Percentiles rank a stretch among this genome's conserved stretches.
phyloP scores from a whole-genome alignment of 2,329 filamentous ascomycete genomes.

The Colletotrichum spinosum region DNA sequence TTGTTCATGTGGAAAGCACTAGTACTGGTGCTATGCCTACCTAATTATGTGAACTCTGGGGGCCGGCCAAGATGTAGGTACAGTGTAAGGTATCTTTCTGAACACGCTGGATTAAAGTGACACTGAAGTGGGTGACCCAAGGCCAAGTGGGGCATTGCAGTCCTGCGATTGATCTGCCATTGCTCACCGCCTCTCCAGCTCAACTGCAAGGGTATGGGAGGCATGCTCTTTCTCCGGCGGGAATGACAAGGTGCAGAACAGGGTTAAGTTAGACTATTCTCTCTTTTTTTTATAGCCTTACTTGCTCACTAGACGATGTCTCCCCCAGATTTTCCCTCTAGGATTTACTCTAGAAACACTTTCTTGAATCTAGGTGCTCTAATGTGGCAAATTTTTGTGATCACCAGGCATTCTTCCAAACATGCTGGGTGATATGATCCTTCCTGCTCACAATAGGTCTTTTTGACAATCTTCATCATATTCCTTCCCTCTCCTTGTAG shows the following conservation, averaged over 20 bases:
- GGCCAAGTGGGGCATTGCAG: conserved; percentile 10
- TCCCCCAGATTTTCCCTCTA: background rate
- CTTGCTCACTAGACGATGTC: background rate
- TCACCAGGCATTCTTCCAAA: too few species aligned
- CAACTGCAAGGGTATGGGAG: conserved; percentile 24
- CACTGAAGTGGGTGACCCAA: conserved; percentile 7
- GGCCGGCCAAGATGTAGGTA: background rate
- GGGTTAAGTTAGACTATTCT: conserved; percentile 5
- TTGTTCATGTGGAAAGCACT: too few species aligned
- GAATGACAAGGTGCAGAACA: background rate
- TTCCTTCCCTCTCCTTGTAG: too few species aligned
- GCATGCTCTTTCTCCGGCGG: conserved; percentile 7
- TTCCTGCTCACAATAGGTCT: too few species aligned
- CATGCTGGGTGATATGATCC: too few species aligned
- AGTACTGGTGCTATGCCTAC: too few species aligned
- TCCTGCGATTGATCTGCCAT: conserved; percentile 1
- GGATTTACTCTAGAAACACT: too few species aligned
- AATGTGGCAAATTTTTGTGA: too few species aligned
- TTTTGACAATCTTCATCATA: too few species aligned
- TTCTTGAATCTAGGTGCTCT: too few species aligned
- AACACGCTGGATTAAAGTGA: background rate
- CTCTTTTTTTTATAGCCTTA: background rate
- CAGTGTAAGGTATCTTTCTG: too few species aligned
- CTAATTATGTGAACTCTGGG: background rate
- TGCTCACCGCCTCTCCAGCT: conserved; percentile 9